phyloP scores from a whole-genome alignment of 805 yeast species.

The Komagataella ulmi region DNA sequence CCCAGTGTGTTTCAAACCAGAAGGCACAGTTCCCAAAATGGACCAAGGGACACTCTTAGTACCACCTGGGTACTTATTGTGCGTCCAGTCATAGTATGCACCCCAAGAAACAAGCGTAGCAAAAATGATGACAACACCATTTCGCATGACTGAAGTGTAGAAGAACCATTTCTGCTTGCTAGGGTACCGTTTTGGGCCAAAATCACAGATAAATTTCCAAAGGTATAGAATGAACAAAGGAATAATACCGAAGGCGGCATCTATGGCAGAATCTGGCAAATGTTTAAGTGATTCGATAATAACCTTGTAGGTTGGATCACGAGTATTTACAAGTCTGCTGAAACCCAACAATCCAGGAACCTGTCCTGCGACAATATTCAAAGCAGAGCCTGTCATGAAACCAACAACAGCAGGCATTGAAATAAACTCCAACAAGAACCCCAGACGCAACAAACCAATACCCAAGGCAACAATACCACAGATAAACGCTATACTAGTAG shows the following conservation, averaged over 20 bases:
- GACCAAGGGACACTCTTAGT: constrained; percentile 33
- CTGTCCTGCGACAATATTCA: constrained; percentile 73
- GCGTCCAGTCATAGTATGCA: constrained; percentile 20
- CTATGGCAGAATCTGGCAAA: constrained; percentile 51
- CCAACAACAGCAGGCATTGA: constrained; percentile 90
- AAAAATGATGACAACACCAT: constrained; percentile 69
- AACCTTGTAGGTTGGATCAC: constrained; percentile 56
- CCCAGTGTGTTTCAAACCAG: constrained; percentile 71
- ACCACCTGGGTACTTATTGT: constrained; percentile 8
- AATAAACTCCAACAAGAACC: constrained; percentile 79
- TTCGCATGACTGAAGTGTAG: constrained; percentile 64
- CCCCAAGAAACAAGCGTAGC: constrained; percentile 80
- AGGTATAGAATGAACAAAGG: constrained; percentile 56
- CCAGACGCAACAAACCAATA: constrained; percentile 70
- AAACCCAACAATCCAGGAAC: constrained; percentile 80
- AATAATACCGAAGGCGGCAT: constrained; percentile 84
- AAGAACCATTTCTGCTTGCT: constrained; percentile 43
- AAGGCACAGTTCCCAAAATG: constrained; percentile 67
- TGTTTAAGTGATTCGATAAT: constrained; percentile 61
- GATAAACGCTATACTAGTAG: constrained; percentile 63
- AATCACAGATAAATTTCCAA: constrained; percentile 56
- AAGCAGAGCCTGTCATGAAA: constrained; percentile 90
- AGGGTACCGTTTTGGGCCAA: constrained; percentile 52
- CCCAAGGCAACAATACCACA: constrained; percentile 83
- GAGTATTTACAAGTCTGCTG: constrained; percentile 51